phyloP scores from a whole-genome alignment of 164 flowering plant species.

The Magnolia kwangsiensis region DNA sequence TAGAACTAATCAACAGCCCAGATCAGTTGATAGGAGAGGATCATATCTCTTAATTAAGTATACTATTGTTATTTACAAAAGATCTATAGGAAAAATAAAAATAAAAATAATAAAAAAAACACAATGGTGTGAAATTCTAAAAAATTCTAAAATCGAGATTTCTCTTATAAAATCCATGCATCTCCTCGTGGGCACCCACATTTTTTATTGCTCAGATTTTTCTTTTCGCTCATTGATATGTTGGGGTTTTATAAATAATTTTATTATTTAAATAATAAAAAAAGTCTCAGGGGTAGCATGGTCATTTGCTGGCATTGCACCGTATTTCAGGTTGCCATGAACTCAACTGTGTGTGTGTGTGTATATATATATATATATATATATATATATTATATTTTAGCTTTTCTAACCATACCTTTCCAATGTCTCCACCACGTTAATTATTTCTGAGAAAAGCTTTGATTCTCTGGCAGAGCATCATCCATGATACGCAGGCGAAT shows the following conservation, averaged over 20 bases:
- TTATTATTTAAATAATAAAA: not conserved
- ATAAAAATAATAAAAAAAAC: too few relatives aligned
- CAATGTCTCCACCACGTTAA: not conserved
- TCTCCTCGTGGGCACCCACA: conserved; percentile 12
- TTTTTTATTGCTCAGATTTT: conserved; percentile 3
- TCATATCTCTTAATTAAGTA: too few relatives aligned
- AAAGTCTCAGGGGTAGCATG: not conserved
- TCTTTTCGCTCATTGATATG: not conserved
- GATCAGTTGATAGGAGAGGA: too few relatives aligned
- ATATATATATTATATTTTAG: too few relatives aligned
- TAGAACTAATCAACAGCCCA: too few relatives aligned
- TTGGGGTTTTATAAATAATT: not conserved
- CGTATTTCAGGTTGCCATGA: not conserved
- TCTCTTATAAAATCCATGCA: conserved; percentile 15
- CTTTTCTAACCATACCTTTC: not conserved
- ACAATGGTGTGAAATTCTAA: not conserved
- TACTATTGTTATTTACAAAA: too few relatives aligned
- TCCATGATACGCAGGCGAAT: too few relatives aligned
- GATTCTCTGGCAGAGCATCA: too few relatives aligned
- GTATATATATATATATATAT: too few relatives aligned
- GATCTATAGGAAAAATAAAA: not conserved
- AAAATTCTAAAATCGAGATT: conserved; percentile 1
- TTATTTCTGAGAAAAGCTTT: too few relatives aligned
- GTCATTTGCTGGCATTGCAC: conserved; percentile 3
- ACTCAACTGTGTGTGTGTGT: not conserved